phyloP scores from a whole-genome alignment of 1,284 basidiomycete genomes.

The Ganoderma sinense region DNA sequence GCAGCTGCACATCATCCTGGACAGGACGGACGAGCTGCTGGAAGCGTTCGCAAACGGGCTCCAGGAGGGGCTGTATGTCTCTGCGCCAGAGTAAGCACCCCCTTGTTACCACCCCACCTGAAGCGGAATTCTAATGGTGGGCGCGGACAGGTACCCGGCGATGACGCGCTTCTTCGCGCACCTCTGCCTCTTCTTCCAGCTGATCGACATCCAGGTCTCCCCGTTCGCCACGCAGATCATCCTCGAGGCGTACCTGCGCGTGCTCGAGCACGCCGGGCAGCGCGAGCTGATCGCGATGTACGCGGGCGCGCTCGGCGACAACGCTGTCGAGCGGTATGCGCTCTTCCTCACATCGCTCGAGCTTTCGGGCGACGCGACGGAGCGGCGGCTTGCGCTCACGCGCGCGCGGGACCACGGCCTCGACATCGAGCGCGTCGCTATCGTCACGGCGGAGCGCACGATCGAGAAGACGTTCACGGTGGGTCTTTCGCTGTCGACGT shows the following conservation, averaged over 20 bases:
- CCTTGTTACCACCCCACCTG: neutral
- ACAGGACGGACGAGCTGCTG: slow-evolving; percentile 72
- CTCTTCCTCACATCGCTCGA: slow-evolving; percentile 89
- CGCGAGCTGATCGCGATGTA: slow-evolving; percentile 93
- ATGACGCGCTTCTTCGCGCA: slow-evolving; percentile 94
- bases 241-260: slow-evolving; percentile 88
- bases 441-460: slow-evolving; percentile 83
- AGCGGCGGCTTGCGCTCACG: slow-evolving; percentile 78
- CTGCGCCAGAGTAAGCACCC: slow-evolving; percentile 66
- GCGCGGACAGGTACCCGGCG: slow-evolving; percentile 60
- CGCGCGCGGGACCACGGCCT: slow-evolving; percentile 87
- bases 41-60: slow-evolving; percentile 77
- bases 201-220: slow-evolving; percentile 80
- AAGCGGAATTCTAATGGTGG: no score
- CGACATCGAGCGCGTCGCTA: slow-evolving; percentile 84
- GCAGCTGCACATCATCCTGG: slow-evolving; percentile 87
- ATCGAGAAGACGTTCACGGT: slow-evolving; percentile 79
- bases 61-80: slow-evolving; percentile 54
- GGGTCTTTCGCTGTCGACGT: slow-evolving; percentile 30
- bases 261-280: slow-evolving; percentile 79
- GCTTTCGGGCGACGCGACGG: slow-evolving; percentile 69
- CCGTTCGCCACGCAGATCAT: slow-evolving; percentile 82
- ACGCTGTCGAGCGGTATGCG: slow-evolving; percentile 93
- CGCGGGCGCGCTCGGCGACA: slow-evolving; percentile 89
- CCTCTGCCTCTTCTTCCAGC: slow-evolving; percentile 89